Percentiles rank a stretch among this genome's conserved stretches.
Evolutionary conservation across 164 flowering plant species (phyloP).

Genomic region (Chloranthus sessilifolius): DNA sequence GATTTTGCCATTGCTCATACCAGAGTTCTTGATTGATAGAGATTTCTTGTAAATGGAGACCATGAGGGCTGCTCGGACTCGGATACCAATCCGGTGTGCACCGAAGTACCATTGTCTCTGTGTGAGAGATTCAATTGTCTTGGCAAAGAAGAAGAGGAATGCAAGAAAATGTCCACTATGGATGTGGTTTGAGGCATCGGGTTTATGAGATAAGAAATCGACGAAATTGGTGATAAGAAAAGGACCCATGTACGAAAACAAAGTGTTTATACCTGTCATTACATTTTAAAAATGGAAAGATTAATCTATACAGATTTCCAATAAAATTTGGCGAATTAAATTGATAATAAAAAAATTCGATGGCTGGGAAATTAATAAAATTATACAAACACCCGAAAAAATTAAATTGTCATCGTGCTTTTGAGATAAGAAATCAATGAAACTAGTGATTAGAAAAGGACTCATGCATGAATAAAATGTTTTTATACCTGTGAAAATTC

Average conservation of each 20-base stretch:
- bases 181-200: conserved; percentile 32
- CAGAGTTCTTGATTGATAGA: conserved; percentile 37
- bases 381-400: too few relatives aligned
- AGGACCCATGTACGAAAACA: conserved; percentile 81
- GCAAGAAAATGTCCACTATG: conserved; percentile 56
- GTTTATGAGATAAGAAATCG: conserved; percentile 39
- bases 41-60: conserved; percentile 52
- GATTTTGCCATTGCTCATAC: conserved; percentile 45
- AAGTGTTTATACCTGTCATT: conserved; percentile 39
- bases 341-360: too few relatives aligned
- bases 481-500: conserved; percentile 42
- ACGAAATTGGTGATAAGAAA: conserved; percentile 64
- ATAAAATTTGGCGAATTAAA: too few relatives aligned
- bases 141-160: conserved; percentile 52
- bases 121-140: conserved; percentile 69
- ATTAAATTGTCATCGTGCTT: too few relatives aligned
- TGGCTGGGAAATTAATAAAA: too few relatives aligned
- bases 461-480: conserved; percentile 78
- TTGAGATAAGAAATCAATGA: neutral
- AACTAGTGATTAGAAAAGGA: conserved; percentile 42
- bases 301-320: too few relatives aligned
- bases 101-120: conserved; percentile 91
- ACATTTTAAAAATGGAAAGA: too few relatives aligned
- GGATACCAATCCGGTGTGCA: conserved; percentile 58
- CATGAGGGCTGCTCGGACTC: conserved; percentile 58